Conservation (phyloP, 768 basidiomycete genomes). For the Lyophyllum atratum region DNA sequence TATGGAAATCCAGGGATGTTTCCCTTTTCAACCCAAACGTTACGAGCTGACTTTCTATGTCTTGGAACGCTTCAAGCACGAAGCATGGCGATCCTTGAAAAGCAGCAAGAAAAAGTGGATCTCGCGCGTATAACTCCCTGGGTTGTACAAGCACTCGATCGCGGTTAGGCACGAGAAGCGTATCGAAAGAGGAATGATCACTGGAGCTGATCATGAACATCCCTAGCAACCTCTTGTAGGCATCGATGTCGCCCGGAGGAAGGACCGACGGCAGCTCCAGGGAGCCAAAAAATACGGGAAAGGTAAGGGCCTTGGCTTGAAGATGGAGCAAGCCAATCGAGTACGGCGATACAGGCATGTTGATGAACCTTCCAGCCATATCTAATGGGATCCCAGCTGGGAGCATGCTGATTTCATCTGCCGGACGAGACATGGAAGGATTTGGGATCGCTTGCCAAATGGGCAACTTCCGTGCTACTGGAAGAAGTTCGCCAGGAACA, state of each 20-base stretch:
- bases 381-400: conserved; percentile 16
- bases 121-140: conserved; percentile 33
- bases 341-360: neutral
- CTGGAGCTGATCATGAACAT: neutral
- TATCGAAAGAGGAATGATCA: neutral
- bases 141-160: conserved; percentile 24
- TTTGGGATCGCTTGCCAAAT: conserved; percentile 31
- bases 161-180: conserved; percentile 35
- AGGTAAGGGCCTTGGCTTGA: neutral
- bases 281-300: neutral
- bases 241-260: neutral
- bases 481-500: conserved; percentile 7
- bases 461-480: conserved; percentile 24
- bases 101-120: conserved; percentile 35
- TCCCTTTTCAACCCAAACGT: conserved; percentile 32
- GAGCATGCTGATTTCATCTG: conserved; percentile 23
- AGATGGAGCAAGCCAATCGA: neutral
- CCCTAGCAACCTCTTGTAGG: conserved; percentile 4
- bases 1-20: conserved; percentile 27
- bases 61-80: conserved; percentile 27
- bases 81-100: conserved; percentile 34
- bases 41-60: conserved; percentile 29
- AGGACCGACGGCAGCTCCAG: conserved; percentile 11
- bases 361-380: conserved; percentile 7
- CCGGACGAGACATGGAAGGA: conserved; percentile 8